Conservation (phyloP, 2,329 filamentous ascomycete species). For the Dactylonectria macrodidyma region DNA sequence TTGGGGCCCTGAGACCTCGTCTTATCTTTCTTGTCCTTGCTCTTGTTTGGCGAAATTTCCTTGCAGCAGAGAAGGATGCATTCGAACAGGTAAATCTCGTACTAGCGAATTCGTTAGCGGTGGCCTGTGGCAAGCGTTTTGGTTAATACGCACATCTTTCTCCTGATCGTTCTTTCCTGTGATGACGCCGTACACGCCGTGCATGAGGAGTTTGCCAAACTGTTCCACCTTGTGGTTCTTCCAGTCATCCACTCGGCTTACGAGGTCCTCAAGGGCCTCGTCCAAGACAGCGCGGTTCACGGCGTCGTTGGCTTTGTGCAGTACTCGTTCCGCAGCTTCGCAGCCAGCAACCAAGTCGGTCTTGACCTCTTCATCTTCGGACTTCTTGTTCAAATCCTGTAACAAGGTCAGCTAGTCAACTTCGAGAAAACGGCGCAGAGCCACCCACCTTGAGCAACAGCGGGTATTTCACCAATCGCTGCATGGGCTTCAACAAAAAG, state of each 20-base stretch:
- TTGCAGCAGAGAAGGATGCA: slow-evolving; percentile 97
- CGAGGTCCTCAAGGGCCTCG: slow-evolving; percentile 87
- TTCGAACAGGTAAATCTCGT: slow-evolving; percentile 98
- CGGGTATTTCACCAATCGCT: slow-evolving; percentile 94
- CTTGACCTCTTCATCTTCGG: slow-evolving; percentile 79
- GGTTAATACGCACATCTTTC: slow-evolving; percentile 76
- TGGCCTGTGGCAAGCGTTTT: slow-evolving; percentile 44
- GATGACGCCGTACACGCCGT: slow-evolving; percentile 92
- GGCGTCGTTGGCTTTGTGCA: slow-evolving; percentile 90
- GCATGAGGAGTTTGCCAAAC: slow-evolving; percentile 91
- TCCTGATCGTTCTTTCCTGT: slow-evolving; percentile 92
- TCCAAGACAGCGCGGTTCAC: slow-evolving; percentile 89
- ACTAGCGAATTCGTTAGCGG: slow-evolving; percentile 67
- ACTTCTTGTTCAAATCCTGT: slow-evolving; percentile 89
- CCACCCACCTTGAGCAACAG: slow-evolving; percentile 81
- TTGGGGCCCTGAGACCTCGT: slow-evolving; percentile 71
- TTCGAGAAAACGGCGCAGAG: slow-evolving; percentile 15
- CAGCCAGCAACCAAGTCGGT: slow-evolving; percentile 83
- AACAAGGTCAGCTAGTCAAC: slow-evolving; percentile 45
- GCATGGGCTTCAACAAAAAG: slow-evolving; percentile 96
- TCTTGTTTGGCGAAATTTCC: slow-evolving; percentile 89
- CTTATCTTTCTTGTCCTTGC: slow-evolving; percentile 82
- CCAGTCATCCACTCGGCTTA: slow-evolving; percentile 93
- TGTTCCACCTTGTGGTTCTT: slow-evolving; percentile 91
- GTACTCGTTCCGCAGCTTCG: slow-evolving; percentile 84